These are phyloP conservation scores for Ottelia alismoides DNA, from an alignment of 106 monocot genomes.

Conservation along the genomic window DNA sequence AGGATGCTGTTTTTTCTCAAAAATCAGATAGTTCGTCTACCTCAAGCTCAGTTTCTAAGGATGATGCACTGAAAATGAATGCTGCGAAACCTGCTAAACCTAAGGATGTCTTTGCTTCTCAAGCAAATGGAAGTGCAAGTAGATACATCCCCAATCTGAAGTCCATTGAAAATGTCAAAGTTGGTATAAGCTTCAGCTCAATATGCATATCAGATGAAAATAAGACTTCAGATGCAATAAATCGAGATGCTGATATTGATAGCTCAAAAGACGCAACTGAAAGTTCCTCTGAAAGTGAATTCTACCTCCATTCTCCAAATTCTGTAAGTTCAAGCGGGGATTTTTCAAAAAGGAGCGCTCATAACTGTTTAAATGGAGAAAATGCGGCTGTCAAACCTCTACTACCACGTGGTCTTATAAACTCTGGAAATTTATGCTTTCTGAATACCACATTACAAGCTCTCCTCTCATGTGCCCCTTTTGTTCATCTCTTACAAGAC, in stretches of 20 bases:
- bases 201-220: too few relatives aligned
- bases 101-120: too few relatives aligned
- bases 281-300: constrained; percentile 3
- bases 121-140: too few relatives aligned
- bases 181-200: too few relatives aligned
- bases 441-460: constrained; percentile 90
- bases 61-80: too few relatives aligned
- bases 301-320: constrained; percentile 2
- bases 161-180: too few relatives aligned
- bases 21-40: constrained; percentile 1
- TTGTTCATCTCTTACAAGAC: constrained; percentile 68
- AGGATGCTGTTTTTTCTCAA: constrained; percentile 3
- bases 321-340: constrained; percentile 8
- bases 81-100: not conserved
- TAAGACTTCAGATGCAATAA: too few relatives aligned
- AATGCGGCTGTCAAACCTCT: constrained; percentile 14
- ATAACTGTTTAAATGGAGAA: constrained; percentile 10
- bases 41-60: not conserved
- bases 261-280: constrained; percentile 6
- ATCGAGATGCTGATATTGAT: constrained; percentile 8
- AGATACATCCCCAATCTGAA: too few relatives aligned
- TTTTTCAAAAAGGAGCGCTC: not conserved
- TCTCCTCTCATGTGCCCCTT: constrained; percentile 80
- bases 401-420: constrained; percentile 76
- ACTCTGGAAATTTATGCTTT: constrained; percentile 92